Percentiles rank a stretch among this genome's conserved stretches.
Evolutionary conservation across 805 yeast species (phyloP).

Genomic region (Starmerella apis): DNA sequence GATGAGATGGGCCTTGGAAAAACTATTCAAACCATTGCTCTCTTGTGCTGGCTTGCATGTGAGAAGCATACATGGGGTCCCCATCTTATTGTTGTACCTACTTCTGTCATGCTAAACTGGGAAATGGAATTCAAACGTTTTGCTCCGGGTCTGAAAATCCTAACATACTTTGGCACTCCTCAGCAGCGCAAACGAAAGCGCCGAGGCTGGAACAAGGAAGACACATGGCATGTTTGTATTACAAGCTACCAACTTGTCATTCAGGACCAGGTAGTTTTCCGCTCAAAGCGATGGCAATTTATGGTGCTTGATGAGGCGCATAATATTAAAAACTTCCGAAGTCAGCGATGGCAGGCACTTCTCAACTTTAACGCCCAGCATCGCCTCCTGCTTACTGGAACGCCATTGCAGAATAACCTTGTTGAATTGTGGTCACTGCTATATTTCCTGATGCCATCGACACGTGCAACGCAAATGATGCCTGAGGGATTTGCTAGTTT

Average conservation of each 20-base stretch:
- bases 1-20: conserved; percentile 98
- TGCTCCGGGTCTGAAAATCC: conserved; percentile 93
- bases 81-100: conserved; percentile 91
- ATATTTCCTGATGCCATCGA: conserved; percentile 91
- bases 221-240: conserved; percentile 91
- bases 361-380: conserved; percentile 87
- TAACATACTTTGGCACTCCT: conserved; percentile 94
- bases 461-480: conserved; percentile 49
- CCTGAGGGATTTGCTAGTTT: conserved; percentile 94
- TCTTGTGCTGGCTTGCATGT: conserved; percentile 80
- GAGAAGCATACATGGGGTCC: conserved; percentile 97
- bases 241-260: conserved; percentile 96
- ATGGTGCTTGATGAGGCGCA: conserved; percentile 98
- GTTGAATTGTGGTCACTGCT: conserved; percentile 93
- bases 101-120: conserved; percentile 96
- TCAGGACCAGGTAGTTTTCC: conserved; percentile 89
- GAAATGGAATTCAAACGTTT: conserved; percentile 98
- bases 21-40: conserved; percentile 88
- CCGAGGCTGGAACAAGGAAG: conserved; percentile 95
- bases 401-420: conserved; percentile 90
- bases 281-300: conserved; percentile 87
- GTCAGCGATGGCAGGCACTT: conserved; percentile 94
- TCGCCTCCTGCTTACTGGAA: conserved; percentile 83
- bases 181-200: conserved; percentile 93
- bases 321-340: conserved; percentile 89